Evolutionary conservation across 495 filamentous ascomycete genomes (phyloP).

Genomic region (Hyaloscypha bicolor): DNA sequence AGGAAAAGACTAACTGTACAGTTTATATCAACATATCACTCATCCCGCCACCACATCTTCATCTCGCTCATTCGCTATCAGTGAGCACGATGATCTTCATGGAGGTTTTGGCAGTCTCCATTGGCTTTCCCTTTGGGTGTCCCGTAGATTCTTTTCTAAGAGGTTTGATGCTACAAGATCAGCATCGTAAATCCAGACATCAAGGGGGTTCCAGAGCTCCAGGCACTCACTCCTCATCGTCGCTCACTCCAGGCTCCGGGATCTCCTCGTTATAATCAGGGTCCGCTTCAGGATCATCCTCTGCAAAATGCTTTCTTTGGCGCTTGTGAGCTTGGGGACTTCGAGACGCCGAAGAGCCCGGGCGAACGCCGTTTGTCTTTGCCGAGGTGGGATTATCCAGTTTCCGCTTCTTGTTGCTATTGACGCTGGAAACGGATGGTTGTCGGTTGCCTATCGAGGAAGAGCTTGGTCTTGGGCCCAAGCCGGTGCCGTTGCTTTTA

Average conservation of each 20-base stretch:
- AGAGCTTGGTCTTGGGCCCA: background rate
- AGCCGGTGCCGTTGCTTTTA: background rate
- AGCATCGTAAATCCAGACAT: background rate
- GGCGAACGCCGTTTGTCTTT: background rate
- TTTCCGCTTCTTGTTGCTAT: background rate
- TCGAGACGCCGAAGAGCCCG: background rate
- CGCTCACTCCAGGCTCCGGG: background rate
- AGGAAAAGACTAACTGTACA: background rate
- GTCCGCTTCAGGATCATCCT: background rate
- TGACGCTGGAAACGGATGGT: background rate
- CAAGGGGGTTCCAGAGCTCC: background rate
- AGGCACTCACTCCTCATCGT: background rate
- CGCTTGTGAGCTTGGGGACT: background rate
- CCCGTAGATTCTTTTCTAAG: background rate
- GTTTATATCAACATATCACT: background rate
- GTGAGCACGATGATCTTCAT: background rate
- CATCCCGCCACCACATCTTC: background rate
- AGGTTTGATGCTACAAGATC: background rate
- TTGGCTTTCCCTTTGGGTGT: background rate
- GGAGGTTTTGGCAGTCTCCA: background rate
- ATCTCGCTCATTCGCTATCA: background rate
- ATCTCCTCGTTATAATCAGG: conserved; percentile 1
- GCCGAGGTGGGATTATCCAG: background rate
- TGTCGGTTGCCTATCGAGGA: background rate
- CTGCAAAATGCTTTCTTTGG: background rate